A percentile compares a stretch with the other conserved stretches of the same genome.
These are phyloP conservation scores for Clonostachys rosea DNA, from an alignment of 2,329 filamentous ascomycete species.

Conservation along the genomic window DNA sequence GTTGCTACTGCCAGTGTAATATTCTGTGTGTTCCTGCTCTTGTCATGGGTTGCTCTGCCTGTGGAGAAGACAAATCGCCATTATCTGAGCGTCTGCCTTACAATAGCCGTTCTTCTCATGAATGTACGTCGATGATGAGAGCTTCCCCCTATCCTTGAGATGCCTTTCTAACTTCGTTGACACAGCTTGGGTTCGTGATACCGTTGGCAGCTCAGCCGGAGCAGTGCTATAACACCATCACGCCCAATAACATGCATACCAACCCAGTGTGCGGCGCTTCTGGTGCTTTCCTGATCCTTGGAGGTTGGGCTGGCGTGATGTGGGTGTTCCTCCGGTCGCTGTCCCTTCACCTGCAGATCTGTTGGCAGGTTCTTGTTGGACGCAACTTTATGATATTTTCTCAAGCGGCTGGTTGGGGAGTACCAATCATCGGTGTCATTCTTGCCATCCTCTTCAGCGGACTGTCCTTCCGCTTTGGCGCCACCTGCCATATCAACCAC, in stretches of 20 bases:
- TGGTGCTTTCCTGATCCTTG: slow-evolving; percentile 78
- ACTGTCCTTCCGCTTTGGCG: slow-evolving; percentile 89
- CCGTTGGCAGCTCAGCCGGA: slow-evolving; percentile 74
- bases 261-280: slow-evolving; percentile 81
- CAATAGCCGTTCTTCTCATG: slow-evolving; percentile 71
- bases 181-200: slow-evolving; percentile 81
- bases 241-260: slow-evolving; percentile 86
- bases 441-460: slow-evolving; percentile 80
- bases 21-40: slow-evolving; percentile 69
- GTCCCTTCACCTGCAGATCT: slow-evolving; percentile 94
- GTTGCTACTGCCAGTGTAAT: slow-evolving; percentile 71
- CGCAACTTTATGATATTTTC: slow-evolving; percentile 85
- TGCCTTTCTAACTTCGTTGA: slow-evolving; percentile 6
- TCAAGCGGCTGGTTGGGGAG: slow-evolving; percentile 76
- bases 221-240: slow-evolving; percentile 86
- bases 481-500: slow-evolving; percentile 93
- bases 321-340: slow-evolving; percentile 91
- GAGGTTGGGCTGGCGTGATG: slow-evolving; percentile 78
- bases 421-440: slow-evolving; percentile 71
- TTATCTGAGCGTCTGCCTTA: slow-evolving; percentile 86
- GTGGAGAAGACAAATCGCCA: slow-evolving; percentile 88
- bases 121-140: slow-evolving; percentile 52
- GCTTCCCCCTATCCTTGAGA: neutral
- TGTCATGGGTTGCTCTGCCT: slow-evolving; percentile 77
- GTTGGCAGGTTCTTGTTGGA: slow-evolving; percentile 91